Base-by-base conservation (phyloP, 169 alveolate species). In the Plasmodium relictum region DNA sequence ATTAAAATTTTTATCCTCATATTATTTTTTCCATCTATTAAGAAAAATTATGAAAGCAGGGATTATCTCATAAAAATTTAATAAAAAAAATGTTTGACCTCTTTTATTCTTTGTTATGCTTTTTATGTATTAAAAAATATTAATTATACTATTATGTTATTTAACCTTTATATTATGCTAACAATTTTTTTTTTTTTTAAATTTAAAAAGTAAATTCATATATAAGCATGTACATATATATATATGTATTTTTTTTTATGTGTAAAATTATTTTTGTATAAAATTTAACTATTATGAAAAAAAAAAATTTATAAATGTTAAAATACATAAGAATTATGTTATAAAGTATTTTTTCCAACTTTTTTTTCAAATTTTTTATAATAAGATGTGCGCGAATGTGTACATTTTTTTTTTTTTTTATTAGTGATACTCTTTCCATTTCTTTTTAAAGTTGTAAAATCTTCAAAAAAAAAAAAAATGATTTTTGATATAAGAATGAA, bases 271-370 rank as follows among this genome's bases (percentile, higher is more conserved):
- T 31, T 31, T 73, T 58, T 39, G 88, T 73, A 72, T 42, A 73
- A 73, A 73, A 39, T 73, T 73, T 73, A 73, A n/a, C 73, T n/a
- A 59, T 73, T 58, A 22, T 58, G 73, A 24, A 31, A 56, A 39
- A 26, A 4, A 31, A 56, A 39, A 26, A 4, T 58, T 39, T 48
- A 73, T 73, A 24, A 73, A 73, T 24, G 18, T 41, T 22, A 41
- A 73, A 59, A 59, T 6, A 45, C 18, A 58, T 58, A 37, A 44
- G 56, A 73, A 73, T 50, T 71, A 18, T 48, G 80, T 14, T 24
- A 48, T 31, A 41, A 18, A 54, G 39, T 71, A 41, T 59, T 31
- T 31, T 31, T 16, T 4, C 45, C 12, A 16, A 70, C 80, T 41
- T 31, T n/a, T 24, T 71, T 71, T 73, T 16, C 20, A 14, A 54